These are phyloP conservation scores for Cucumis melo DNA, from an alignment of 306 rosid species.

Conservation along the genomic window DNA sequence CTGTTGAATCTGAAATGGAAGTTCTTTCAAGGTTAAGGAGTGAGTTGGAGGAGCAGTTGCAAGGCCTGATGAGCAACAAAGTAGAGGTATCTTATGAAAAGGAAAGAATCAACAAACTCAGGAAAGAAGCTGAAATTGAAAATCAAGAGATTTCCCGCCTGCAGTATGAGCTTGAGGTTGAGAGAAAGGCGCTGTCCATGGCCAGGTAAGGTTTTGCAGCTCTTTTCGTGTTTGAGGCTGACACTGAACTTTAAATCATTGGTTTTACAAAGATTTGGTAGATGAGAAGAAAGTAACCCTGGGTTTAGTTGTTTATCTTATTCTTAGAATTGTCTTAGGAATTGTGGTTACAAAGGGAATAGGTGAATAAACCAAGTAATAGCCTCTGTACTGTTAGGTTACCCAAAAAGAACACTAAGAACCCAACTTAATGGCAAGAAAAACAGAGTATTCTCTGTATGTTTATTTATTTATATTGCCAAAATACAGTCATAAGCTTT, in stretches of 20 bases:
- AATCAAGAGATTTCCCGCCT: conserved; percentile 66
- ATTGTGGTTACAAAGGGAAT: not conserved
- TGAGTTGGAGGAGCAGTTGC: conserved; percentile 81
- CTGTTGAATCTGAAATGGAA: conserved; percentile 87
- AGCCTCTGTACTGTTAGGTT: not conserved
- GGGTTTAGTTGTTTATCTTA: not conserved
- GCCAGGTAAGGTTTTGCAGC: conserved; percentile 58
- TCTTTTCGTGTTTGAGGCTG: not conserved
- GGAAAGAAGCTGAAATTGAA: conserved; percentile 74
- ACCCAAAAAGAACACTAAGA: too few relatives aligned
- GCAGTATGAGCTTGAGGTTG: conserved; percentile 94
- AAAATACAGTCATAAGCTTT: too few relatives aligned
- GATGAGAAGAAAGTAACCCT: not conserved
- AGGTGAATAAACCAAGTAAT: not conserved
- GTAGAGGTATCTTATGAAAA: conserved; percentile 71
- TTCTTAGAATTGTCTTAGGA: not conserved
- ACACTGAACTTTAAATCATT: not conserved
- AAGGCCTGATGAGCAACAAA: conserved; percentile 60
- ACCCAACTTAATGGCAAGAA: too few relatives aligned
- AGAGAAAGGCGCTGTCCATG: conserved; percentile 91
- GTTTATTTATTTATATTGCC: too few relatives aligned
- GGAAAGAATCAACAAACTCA: conserved; percentile 62
- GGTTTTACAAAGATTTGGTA: not conserved
- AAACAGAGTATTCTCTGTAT: too few relatives aligned
- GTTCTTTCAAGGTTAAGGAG: conserved; percentile 56